Evolutionary conservation across 257 asterid genomes (phyloP).

Genomic region (Fraxinus anomala): DNA sequence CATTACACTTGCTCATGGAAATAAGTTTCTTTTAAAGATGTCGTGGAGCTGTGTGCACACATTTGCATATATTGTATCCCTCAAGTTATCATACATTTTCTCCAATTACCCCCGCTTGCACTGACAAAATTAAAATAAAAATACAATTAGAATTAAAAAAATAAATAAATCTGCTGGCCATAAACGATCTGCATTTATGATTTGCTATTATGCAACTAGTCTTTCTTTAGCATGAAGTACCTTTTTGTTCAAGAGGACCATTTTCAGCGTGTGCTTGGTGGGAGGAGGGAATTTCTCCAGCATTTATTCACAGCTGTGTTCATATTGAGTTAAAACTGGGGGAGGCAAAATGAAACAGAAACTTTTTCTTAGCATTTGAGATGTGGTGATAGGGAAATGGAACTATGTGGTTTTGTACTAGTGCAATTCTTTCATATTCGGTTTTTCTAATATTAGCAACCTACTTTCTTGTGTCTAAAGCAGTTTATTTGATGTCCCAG

Average conservation of each 20-base stretch:
- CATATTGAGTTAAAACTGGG: not conserved
- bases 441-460: not conserved
- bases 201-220: not conserved
- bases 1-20: not conserved
- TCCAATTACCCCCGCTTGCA: not conserved
- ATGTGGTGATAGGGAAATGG: not conserved
- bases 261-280: not conserved
- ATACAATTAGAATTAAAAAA: not conserved
- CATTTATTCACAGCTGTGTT: not conserved
- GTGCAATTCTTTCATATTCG: not conserved
- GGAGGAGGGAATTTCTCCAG: not conserved
- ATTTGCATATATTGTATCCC: not conserved
- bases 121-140: not conserved
- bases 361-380: not conserved
- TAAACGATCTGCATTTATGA: not conserved
- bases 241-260: not conserved
- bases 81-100: not conserved
- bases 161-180: not conserved
- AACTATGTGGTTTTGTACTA: not conserved
- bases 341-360: not conserved
- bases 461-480: constrained; percentile 8
- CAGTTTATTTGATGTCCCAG: constrained; percentile 38
- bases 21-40: not conserved
- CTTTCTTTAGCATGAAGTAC: not conserved
- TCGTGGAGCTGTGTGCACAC: not conserved